Percentiles rank a stretch among this genome's conserved stretches.
Evolutionary conservation across 768 basidiomycete genomes (phyloP).

Genomic region (Trametes sanguinea): DNA sequence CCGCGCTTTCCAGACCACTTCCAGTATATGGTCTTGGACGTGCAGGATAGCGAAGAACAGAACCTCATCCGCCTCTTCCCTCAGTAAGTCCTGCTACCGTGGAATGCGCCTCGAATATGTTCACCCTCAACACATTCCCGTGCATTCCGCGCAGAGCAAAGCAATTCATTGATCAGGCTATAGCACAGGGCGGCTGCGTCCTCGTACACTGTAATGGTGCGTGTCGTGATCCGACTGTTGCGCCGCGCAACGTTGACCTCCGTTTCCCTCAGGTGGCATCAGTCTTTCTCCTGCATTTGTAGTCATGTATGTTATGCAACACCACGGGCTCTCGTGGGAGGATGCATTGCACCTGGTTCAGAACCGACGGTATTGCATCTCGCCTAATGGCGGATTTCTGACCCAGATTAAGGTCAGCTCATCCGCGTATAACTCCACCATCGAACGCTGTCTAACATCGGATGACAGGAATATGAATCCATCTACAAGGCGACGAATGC

Average conservation of each 20-base stretch:
- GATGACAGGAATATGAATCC: constrained; percentile 82
- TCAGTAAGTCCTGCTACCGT: constrained; percentile 46
- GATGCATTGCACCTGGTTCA: constrained; percentile 88
- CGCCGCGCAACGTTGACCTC: neutral
- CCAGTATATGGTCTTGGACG: constrained; percentile 77
- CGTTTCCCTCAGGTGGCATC: constrained; percentile 65
- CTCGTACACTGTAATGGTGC: constrained; percentile 89
- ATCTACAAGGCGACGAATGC: constrained; percentile 83
- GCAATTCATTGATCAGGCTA: constrained; percentile 70
- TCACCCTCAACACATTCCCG: no score
- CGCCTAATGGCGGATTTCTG: constrained; percentile 88
- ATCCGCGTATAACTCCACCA: neutral
- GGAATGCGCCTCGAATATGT: no score
- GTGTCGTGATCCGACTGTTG: constrained; percentile 22
- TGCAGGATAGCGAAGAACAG: constrained; percentile 92
- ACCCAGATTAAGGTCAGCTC: constrained; percentile 82
- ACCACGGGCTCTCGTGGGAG: constrained; percentile 80
- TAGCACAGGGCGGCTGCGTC: constrained; percentile 68
- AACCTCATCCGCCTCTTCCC: constrained; percentile 92
- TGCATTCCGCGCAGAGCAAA: constrained; percentile 55
- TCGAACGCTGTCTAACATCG: neutral
- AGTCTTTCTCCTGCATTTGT: constrained; percentile 87
- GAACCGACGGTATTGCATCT: constrained; percentile 90
- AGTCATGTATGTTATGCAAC: constrained; percentile 92
- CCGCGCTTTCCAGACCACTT: constrained; percentile 84